Evolutionary conservation across 1,139 yeast species (phyloP), one percentile per base, ranked within the genome.

Genomic region (Suhomyces kunorum): DNA sequence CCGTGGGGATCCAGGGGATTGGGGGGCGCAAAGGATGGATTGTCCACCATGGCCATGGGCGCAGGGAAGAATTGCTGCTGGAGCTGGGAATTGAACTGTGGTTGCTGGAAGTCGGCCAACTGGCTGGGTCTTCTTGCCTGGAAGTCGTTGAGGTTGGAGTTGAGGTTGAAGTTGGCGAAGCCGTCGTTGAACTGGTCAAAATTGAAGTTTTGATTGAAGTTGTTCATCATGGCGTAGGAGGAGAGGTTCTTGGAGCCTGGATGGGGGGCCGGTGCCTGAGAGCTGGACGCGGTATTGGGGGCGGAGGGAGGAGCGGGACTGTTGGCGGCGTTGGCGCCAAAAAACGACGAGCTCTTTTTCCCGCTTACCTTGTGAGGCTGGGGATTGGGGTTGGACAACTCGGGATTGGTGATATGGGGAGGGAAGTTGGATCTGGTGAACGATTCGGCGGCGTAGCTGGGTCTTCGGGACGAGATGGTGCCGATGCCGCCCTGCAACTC

Each of bases 401-500:
- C 42, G 6, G 36, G 24, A 24, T 43, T 46, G 36, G 38, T 38
- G 29, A 44, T 37, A 12, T 49, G 34, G 7, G 49, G 47, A 5
- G 50, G 51, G 32, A 49, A 46, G 39, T 40, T 43, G 36, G 66
- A 63, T 37, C 80, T 60, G 6, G 78, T 75, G 48, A 73, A 72
- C 11, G 76, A 66, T 51, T 81, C 87, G 7, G 86, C 86, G 6
- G 85, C 80, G 51, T 77, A 80, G 43, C 80, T 71, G 23, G 86
- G 86, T 57, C 87, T 68, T 58, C 87, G 68, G 8, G 83, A 75
- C 19, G 78, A 75, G 30, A 81, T 80, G 43, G 71, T 78, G 12
- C 80, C 79, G 3, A 81, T 66, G 0, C 87, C 87, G 24, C 86
- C 85, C 58, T 80, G 85, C 32, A 81, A 64, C 49, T 81, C 86